These are phyloP conservation scores for Marchantia polymorpha DNA, from an alignment of 225 moss, liverwort and hornwort genomes.

Conservation along the genomic window DNA sequence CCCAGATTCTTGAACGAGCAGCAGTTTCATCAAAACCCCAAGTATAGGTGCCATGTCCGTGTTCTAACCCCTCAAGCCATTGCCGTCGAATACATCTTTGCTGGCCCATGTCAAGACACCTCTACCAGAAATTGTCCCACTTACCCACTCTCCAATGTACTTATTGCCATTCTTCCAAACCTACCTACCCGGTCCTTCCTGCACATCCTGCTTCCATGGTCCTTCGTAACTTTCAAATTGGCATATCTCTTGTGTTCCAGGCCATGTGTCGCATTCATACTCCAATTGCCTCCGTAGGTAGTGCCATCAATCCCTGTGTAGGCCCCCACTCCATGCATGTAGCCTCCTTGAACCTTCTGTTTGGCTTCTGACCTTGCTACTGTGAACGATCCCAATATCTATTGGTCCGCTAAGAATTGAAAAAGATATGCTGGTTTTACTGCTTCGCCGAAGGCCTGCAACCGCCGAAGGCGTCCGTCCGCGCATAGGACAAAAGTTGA, in stretches of 20 bases:
- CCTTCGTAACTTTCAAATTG: conserved; percentile 92
- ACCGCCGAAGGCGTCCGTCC: too few species aligned
- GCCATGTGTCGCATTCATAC: conserved; percentile 96
- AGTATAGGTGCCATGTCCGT: conserved; percentile 86
- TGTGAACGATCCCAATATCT: conserved; percentile 33
- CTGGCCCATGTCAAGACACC: conserved; percentile 83
- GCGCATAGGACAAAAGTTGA: too few species aligned
- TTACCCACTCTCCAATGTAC: conserved; percentile 90
- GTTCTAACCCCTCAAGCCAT: conserved; percentile 95
- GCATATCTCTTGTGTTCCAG: conserved; percentile 84
- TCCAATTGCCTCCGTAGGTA: conserved; percentile 94
- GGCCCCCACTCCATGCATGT: conserved; percentile 94
- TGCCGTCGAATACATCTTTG: conserved; percentile 88
- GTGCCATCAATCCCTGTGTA: conserved; percentile 90
- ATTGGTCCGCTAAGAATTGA: too few species aligned
- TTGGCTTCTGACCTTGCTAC: conserved; percentile 41
- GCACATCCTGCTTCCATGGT: conserved; percentile 88
- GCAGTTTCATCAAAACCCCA: too few species aligned
- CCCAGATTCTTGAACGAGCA: too few species aligned
- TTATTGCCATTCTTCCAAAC: conserved; percentile 87
- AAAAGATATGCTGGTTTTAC: too few species aligned
- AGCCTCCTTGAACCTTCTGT: conserved; percentile 56
- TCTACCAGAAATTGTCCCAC: conserved; percentile 81
- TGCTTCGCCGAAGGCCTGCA: too few species aligned
- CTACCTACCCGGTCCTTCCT: conserved; percentile 83